These are phyloP conservation scores for Trichoderma hamatum DNA, from an alignment of 2,329 filamentous ascomycete genomes.

Conservation along the genomic window DNA sequence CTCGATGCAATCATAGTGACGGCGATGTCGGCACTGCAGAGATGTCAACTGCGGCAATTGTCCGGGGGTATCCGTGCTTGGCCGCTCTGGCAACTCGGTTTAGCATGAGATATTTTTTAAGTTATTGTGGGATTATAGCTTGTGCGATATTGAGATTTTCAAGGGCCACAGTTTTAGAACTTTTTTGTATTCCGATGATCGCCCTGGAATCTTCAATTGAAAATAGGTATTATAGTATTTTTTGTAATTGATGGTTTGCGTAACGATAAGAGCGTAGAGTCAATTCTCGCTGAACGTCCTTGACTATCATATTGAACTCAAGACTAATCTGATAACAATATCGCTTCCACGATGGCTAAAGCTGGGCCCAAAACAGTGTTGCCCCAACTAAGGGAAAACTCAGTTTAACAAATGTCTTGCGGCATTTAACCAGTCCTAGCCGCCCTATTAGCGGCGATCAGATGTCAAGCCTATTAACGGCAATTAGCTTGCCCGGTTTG, in stretches of 20 bases:
- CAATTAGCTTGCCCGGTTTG: not conserved
- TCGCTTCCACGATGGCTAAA: not conserved
- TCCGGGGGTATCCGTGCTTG: slow-evolving; percentile 26
- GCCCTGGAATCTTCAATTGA: not conserved
- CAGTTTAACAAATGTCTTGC: not conserved
- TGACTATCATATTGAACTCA: not conserved
- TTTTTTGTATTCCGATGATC: not conserved
- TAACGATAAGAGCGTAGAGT: not conserved
- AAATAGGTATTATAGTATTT: not conserved
- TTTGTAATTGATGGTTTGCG: not conserved
- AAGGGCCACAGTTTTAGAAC: not conserved
- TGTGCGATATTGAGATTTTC: not conserved
- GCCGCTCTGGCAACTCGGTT: slow-evolving; percentile 22
- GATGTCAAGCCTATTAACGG: not conserved
- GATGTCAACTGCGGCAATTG: slow-evolving; percentile 5
- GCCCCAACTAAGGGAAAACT: not conserved
- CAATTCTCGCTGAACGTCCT: not conserved
- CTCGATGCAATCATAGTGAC: slow-evolving; percentile 26
- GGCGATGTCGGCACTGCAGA: slow-evolving; percentile 23
- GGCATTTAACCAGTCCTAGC: not conserved
- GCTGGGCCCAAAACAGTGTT: not conserved
- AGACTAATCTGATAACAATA: not conserved
- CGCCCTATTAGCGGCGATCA: not conserved
- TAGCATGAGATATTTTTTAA: slow-evolving; percentile 15
- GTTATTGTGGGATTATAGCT: not conserved